Percentiles rank a stretch among this genome's conserved stretches.
Evolutionary conservation across 2,329 filamentous ascomycete genomes (phyloP).

Genomic region (Fulvia fulva): DNA sequence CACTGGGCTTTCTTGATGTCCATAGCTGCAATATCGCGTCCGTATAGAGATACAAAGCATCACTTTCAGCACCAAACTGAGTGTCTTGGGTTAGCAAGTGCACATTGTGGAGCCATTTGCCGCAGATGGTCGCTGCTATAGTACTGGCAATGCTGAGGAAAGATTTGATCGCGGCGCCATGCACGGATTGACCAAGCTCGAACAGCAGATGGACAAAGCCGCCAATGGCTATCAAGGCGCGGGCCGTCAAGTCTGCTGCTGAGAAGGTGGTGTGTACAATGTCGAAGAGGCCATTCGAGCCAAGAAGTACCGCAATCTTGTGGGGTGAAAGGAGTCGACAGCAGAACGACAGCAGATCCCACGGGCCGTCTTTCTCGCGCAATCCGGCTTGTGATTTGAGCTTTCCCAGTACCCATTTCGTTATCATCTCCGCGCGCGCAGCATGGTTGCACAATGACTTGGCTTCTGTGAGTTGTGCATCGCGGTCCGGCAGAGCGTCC

Average conservation of each 20-base stretch:
- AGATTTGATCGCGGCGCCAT: constrained; percentile 24
- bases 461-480: constrained; percentile 28
- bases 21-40: constrained; percentile 26
- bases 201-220: constrained; percentile 16
- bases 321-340: constrained; percentile 64
- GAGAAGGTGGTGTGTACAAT: constrained; percentile 58
- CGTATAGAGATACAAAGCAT: constrained; percentile 3
- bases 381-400: constrained; percentile 45
- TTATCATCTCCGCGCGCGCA: constrained; percentile 54
- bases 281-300: constrained; percentile 63
- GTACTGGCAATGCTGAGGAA: constrained; percentile 19
- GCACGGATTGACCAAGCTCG: constrained; percentile 14
- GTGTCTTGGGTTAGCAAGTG: neutral
- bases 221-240: constrained; percentile 10
- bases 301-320: constrained; percentile 66
- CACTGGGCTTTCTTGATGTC: constrained; percentile 22
- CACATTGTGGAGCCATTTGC: constrained; percentile 22
- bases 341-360: constrained; percentile 59
- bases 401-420: constrained; percentile 63
- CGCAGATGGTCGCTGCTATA: constrained; percentile 24
- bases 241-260: neutral
- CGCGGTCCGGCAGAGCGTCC: constrained; percentile 26
- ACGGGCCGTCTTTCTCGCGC: constrained; percentile 44
- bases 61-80: neutral
- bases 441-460: constrained; percentile 29